A percentile compares a stretch with the other conserved stretches of the same genome.
Conservation (phyloP, 2,329 filamentous ascomycete species). For the Pseudogymnoascus sp. region DNA sequence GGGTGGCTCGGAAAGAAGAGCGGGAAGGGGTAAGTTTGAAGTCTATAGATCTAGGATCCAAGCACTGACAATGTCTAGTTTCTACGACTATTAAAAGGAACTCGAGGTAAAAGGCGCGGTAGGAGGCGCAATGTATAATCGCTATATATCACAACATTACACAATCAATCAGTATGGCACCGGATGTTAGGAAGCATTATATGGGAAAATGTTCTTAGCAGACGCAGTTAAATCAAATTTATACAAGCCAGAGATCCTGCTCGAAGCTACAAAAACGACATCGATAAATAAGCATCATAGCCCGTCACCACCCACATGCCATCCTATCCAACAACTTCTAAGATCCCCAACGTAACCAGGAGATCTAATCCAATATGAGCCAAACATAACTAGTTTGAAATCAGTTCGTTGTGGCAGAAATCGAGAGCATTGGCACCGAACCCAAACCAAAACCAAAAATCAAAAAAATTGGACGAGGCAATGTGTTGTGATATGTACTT, state of each 20-base stretch:
- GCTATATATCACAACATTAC: background rate
- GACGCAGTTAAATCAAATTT: background rate
- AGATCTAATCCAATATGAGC: background rate
- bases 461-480: background rate
- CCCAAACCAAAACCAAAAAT: background rate
- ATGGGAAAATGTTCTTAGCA: background rate
- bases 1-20: conserved; percentile 98
- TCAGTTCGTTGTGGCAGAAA: background rate
- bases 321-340: background rate
- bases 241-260: conserved; percentile 5
- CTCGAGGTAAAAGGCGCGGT: background rate
- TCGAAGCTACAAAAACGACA: background rate
- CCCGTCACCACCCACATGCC: background rate
- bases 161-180: background rate
- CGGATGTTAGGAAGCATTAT: background rate
- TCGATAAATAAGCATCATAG: background rate
- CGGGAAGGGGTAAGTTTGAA: conserved; percentile 58
- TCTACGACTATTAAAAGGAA: conserved; percentile 7
- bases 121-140: background rate
- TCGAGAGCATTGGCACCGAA: background rate
- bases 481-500: conserved; percentile 8
- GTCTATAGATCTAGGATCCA: background rate
- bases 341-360: background rate
- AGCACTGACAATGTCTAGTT: conserved; percentile 7
- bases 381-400: background rate